Evolutionary conservation across 2,329 filamentous ascomycete genomes (phyloP).

Genomic region (Penicillium sp.): DNA sequence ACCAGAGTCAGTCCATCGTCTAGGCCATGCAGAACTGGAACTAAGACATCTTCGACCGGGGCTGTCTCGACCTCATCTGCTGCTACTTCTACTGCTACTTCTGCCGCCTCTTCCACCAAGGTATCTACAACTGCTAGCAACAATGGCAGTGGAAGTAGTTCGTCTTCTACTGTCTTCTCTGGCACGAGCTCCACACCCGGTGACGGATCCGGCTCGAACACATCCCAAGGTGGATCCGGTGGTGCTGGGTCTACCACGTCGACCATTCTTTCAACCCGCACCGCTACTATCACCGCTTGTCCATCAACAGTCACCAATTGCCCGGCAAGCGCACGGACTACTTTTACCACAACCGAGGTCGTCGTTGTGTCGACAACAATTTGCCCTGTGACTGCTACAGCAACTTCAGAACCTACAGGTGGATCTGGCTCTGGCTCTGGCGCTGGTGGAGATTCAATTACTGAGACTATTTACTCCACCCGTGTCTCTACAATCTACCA

Average conservation of each 20-base stretch:
- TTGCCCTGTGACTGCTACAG: neutral
- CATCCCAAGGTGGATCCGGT: neutral
- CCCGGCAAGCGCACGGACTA: neutral
- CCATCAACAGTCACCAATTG: slow-evolving; percentile 2
- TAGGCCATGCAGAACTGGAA: neutral
- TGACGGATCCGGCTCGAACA: neutral
- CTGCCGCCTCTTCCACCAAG: neutral
- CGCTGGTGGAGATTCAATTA: neutral
- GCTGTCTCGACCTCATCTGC: neutral
- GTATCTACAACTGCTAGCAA: neutral
- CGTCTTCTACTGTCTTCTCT: neutral
- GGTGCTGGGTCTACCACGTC: neutral
- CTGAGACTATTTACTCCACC: neutral
- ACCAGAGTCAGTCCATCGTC: neutral
- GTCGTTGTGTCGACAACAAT: neutral
- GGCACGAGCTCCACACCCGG: neutral
- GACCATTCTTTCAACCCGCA: slow-evolving; percentile 1
- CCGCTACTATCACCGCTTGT: slow-evolving; percentile 5
- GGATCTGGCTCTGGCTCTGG: neutral
- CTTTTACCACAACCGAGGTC: neutral
- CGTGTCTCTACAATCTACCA: slow-evolving; percentile 1
- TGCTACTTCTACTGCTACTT: neutral
- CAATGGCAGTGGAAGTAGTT: neutral
- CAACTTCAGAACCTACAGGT: neutral
- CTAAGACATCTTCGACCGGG: neutral